These are phyloP conservation scores for Aphanomyces cochlioides DNA, from an alignment of 352 stramenopile species.

Conservation along the genomic window DNA sequence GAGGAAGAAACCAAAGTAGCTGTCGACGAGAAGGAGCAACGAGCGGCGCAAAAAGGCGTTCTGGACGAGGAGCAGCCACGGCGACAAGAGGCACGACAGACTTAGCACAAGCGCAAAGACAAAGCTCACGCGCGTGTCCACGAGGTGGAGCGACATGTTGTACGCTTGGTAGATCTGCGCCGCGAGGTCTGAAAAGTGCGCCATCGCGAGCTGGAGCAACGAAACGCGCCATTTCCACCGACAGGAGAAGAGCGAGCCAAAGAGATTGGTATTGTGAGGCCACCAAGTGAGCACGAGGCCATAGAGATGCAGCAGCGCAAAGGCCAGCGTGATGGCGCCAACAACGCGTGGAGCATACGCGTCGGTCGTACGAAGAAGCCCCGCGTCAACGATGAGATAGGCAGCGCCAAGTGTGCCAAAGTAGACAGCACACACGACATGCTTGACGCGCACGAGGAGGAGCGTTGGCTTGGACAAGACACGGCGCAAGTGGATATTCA, in stretches of 20 bases:
- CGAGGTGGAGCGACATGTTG: conserved; percentile 6
- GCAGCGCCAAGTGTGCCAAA: not conserved
- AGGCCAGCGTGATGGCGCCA: not conserved
- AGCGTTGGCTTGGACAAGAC: not conserved
- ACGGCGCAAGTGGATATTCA: too few species aligned
- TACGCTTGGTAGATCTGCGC: conserved; percentile 12
- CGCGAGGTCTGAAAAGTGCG: not conserved
- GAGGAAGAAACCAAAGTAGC: conserved; percentile 13
- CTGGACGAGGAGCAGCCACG: conserved; percentile 9
- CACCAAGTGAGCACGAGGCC: not conserved
- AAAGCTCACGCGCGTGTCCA: not conserved
- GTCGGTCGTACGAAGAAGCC: not conserved
- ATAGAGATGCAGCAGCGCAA: not conserved
- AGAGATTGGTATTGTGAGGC: not conserved
- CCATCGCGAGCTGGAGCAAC: not conserved
- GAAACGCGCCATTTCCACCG: not conserved
- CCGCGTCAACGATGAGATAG: not conserved
- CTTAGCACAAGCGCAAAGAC: not conserved
- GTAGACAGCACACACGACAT: not conserved
- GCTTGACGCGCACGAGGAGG: not conserved
- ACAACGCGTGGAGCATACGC: not conserved
- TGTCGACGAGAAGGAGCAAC: not conserved
- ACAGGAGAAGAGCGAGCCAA: not conserved
- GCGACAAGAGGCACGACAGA: not conserved
- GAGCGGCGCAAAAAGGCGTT: conserved; percentile 12